Base-by-base conservation (phyloP, 148 eudicot genomes). In the Polygonum aviculare region DNA sequence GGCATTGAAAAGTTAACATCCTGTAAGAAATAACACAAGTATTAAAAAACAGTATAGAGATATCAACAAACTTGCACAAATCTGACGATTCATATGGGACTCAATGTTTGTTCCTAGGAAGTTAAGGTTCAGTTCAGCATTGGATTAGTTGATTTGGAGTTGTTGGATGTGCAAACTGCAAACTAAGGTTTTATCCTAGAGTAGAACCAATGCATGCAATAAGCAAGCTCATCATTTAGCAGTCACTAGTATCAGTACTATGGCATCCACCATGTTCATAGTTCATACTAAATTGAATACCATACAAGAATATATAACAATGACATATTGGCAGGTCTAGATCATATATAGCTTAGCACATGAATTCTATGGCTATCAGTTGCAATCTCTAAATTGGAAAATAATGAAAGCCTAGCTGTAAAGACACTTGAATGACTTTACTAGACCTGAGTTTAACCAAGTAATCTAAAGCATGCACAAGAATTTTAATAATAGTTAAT, bases 1-100 rank as follows among this genome's bases (percentile, higher is more conserved):
- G 99, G 99, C 99, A 92, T 92, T 33, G 96, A 80, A 84, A 88
- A 95, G 75, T 77, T 82, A 69, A 90, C 78, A 81, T 89, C 97
- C 99, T 95, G 81, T 50, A 75, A 26, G 73, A 35, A 16, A 15
- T 69, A 60, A 19, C 75, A 45, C 33, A 31, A 40, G 12, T 39
- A 16, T 33, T 31, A 45, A 21, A 6, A 12, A 63, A 21, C 71
- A 59, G 4, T 19, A 54, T 31, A 36, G 48, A 39, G 26, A 26
- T 54, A 16, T 7, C 48, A 51, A 21, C 22, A 47, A 72, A 76
- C 18, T 52, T 52, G 59, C n/a, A 5, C 59, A 15, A 16, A 52
- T 52, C 59, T 52, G 6, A 52, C 19, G 9, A 59, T 22, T n/a
- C 31, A 59, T 35, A 59, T 19, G 65, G 65, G 22, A 59, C 35